phyloP scores from a whole-genome alignment of 352 stramenopile genomes.

The Thraustochytrium sp. region DNA sequence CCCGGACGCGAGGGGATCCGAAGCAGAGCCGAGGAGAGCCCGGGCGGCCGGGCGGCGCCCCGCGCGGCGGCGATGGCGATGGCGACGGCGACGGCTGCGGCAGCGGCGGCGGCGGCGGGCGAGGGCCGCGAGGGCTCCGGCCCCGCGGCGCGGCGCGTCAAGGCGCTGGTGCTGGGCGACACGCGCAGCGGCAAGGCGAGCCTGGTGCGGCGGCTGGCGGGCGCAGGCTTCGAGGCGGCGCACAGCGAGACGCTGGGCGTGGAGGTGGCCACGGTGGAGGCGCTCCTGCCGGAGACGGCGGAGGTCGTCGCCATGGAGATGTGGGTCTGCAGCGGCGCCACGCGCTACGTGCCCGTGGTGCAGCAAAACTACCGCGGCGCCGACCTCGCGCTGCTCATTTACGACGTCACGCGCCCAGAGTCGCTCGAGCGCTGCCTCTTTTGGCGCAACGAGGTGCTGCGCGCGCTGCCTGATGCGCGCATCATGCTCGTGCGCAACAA shows the following conservation, averaged over 20 bases:
- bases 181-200: not conserved
- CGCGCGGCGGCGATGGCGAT: not conserved
- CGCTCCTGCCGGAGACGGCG: not conserved
- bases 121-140: not conserved
- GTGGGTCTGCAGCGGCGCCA: conserved; percentile 19
- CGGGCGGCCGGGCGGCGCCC: no score
- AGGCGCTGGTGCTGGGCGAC: not conserved
- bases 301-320: not conserved
- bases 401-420: not conserved
- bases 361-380: conserved; percentile 15
- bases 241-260: conserved; percentile 14
- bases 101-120: not conserved
- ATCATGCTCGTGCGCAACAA: conserved; percentile 39
- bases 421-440: conserved; percentile 12
- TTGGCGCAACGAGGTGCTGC: conserved; percentile 25
- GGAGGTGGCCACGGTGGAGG: not conserved
- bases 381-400: not conserved
- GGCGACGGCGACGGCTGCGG: not conserved
- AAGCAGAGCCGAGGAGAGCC: no score
- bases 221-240: not conserved
- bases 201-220: not conserved
- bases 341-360: conserved; percentile 26
- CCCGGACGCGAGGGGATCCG: no score
- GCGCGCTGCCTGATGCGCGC: not conserved
- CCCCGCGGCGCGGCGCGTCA: not conserved